Conservation (phyloP, 441 rosid species). For the Sinapis alba region DNA sequence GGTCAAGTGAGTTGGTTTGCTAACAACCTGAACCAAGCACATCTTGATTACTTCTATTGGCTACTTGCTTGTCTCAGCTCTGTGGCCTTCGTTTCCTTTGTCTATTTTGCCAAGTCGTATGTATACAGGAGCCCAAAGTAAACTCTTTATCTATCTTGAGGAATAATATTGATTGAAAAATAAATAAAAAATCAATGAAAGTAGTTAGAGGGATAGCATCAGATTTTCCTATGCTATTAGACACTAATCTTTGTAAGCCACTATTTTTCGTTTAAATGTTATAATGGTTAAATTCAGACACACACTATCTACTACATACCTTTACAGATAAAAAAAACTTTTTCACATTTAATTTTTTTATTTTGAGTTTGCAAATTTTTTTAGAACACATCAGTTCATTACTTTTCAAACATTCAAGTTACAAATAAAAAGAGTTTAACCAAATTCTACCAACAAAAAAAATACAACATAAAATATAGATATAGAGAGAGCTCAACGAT, state of each 20-base stretch:
- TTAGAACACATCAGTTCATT: too few relatives aligned
- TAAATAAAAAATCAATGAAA: neutral
- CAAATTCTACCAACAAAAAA: too few relatives aligned
- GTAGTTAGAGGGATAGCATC: neutral
- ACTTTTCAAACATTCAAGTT: too few relatives aligned
- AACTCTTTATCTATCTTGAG: neutral
- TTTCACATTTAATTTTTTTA: too few relatives aligned
- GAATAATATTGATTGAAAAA: neutral
- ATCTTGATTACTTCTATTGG: slow-evolving; percentile 63
- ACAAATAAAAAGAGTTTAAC: too few relatives aligned
- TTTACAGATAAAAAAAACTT: too few relatives aligned
- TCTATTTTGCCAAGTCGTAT: slow-evolving; percentile 27
- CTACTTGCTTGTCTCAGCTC: slow-evolving; percentile 48
- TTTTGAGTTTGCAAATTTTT: too few relatives aligned
- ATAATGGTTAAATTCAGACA: too few relatives aligned
- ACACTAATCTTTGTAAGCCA: neutral
- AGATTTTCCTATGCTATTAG: neutral
- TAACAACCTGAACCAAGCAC: slow-evolving; percentile 48
- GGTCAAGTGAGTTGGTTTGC: slow-evolving; percentile 45
- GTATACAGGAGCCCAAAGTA: slow-evolving; percentile 17
- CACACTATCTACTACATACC: too few relatives aligned
- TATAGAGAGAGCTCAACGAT: too few relatives aligned
- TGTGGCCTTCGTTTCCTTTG: slow-evolving; percentile 1
- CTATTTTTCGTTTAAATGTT: too few relatives aligned
- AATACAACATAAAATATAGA: too few relatives aligned